Conservation (phyloP, 257 asterid genomes). For the Nicotiana paniculata region DNA sequence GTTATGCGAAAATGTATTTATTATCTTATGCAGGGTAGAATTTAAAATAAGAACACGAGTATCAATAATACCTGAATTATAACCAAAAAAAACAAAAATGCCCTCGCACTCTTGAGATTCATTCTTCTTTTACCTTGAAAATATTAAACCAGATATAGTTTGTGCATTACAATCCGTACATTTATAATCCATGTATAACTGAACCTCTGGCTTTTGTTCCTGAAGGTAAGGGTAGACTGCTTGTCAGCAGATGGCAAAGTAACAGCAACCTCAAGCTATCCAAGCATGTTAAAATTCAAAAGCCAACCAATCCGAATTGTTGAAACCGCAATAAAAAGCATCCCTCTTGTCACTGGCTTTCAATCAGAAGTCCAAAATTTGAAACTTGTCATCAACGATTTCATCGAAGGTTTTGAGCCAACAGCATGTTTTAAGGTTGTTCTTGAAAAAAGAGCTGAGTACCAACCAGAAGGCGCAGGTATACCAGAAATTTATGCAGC, state of each 20-base stretch:
- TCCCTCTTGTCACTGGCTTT: conserved; percentile 47
- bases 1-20: too few relatives aligned
- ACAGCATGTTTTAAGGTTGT: conserved; percentile 32
- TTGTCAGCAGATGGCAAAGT: conserved; percentile 34
- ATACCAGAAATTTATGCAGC: conserved; percentile 53
- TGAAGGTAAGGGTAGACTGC: conserved; percentile 51
- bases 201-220: background rate
- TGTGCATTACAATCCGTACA: too few relatives aligned
- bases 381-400: conserved; percentile 25
- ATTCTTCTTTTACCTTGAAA: too few relatives aligned
- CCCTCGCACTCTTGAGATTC: too few relatives aligned
- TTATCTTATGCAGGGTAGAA: background rate
- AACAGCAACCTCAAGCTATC: conserved; percentile 34
- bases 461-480: conserved; percentile 32
- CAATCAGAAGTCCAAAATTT: conserved; percentile 47
- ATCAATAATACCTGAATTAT: too few relatives aligned
- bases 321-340: conserved; percentile 30
- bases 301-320: conserved; percentile 32
- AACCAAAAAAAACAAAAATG: too few relatives aligned
- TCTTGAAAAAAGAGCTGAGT: conserved; percentile 50
- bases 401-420: conserved; percentile 33
- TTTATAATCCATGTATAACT: background rate
- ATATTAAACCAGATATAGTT: too few relatives aligned
- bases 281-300: conserved; percentile 50
- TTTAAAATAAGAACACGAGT: too few relatives aligned